Base-by-base conservation (phyloP, 257 asterid genomes). In the Lycium ferocissimum region DNA sequence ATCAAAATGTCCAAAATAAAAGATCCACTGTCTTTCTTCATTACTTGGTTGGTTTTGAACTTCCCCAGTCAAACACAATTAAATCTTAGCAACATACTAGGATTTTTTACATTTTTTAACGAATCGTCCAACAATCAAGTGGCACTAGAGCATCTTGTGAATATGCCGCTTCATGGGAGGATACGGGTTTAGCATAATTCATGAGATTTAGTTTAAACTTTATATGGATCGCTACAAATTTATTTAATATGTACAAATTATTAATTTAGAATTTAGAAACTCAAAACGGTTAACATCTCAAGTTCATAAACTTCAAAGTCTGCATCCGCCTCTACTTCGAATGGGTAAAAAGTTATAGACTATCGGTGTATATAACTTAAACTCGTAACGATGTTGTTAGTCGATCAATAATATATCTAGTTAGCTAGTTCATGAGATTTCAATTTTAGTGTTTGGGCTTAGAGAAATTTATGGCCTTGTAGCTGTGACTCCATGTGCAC, bases 71-170 rank as follows among this genome's bases (percentile, higher is more conserved):
- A 22, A 22, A 43, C 37, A 72, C 18, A 45, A 18, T 26, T 26
- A 72, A 5, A 49, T 22, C 45, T 49, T 26, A 15, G 62, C 62
- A 75, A 22, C 43, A 0, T 12, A 49, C 81, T 47, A 40, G n/a
- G 43, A 14, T 51, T 75, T 61, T 73, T 20, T 20, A 20, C 81
- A 1, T n/a, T 12, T n/a, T 45, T n/a, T 33, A 6, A 6, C 5
- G 10, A 45, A 22, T 12, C 7, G 63, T 7, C 38, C 22, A 9
- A 43, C 54, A 69, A 26, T 83, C 86, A 56, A 83, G 82, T 86
- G 47, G 84, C 81, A 86, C 49, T 61, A 45, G 43, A 57, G 82
- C 81, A 83, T 86, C 82, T 86, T 63, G 54, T 18, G 83, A 80
- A 71, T 83, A 81, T 59, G 87, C 22, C 11, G 0, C 43, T 26